phyloP scores from a whole-genome alignment of 805 yeast genomes.

The Nakazawaea populi region DNA sequence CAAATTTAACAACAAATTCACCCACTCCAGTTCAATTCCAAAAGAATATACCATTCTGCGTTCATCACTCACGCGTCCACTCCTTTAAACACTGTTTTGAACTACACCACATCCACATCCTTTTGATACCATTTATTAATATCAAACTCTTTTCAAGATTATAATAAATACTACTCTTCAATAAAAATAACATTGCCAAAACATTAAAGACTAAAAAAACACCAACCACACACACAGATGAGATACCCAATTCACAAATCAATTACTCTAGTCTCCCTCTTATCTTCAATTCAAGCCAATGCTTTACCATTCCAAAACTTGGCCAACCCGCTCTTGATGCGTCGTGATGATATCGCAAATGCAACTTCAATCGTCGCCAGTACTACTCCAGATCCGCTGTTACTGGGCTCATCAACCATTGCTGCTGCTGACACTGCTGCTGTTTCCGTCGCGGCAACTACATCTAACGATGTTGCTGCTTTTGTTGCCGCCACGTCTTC shows the following conservation, averaged over 20 bases:
- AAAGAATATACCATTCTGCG: background rate
- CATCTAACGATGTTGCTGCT: background rate
- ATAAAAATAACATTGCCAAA: background rate
- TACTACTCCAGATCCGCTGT: conserved; percentile 13
- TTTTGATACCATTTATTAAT: background rate
- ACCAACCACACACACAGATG: background rate
- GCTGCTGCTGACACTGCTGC: conserved; percentile 10
- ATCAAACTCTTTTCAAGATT: too few species aligned
- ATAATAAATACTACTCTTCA: too few species aligned
- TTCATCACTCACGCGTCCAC: conserved; percentile 17
- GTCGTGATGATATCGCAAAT: conserved; percentile 5
- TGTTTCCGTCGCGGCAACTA: conserved; percentile 8
- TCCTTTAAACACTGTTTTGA: conserved; percentile 11
- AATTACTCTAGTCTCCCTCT: background rate
- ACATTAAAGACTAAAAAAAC: background rate
- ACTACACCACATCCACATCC: background rate
- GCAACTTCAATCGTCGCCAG: conserved; percentile 13
- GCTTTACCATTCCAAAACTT: conserved; percentile 9
- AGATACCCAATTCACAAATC: background rate
- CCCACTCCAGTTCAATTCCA: background rate
- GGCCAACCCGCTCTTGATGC: background rate
- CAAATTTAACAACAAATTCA: background rate
- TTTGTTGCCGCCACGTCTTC: conserved; percentile 9
- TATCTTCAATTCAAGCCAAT: background rate
- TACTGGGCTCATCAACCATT: conserved; percentile 2